Evolutionary conservation across 768 basidiomycete genomes (phyloP).

Genomic region (Kwoniella bestiolae): DNA sequence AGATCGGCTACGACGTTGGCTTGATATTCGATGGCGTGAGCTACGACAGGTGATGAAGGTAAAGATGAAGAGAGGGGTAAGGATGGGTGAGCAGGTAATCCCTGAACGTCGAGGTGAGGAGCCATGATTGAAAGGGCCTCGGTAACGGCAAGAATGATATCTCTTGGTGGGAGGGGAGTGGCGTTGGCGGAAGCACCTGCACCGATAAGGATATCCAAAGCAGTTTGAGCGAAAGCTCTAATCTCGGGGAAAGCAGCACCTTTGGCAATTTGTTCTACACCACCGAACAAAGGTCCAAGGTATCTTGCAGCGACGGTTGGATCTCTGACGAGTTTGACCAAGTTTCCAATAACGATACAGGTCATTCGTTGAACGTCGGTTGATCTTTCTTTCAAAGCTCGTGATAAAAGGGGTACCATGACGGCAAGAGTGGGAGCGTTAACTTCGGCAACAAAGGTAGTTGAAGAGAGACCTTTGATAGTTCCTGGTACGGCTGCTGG

Average conservation of each 20-base stretch:
- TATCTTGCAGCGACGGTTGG: constrained; percentile 86
- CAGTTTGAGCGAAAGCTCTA: constrained; percentile 86
- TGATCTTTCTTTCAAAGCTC: constrained; percentile 90
- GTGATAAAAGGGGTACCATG: constrained; percentile 84
- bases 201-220: constrained; percentile 76
- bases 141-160: constrained; percentile 68
- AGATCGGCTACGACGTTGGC: constrained; percentile 78
- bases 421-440: constrained; percentile 95
- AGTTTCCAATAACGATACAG: constrained; percentile 91
- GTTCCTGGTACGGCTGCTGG: constrained; percentile 83
- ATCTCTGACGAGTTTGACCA: constrained; percentile 95
- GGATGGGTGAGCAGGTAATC: constrained; percentile 59
- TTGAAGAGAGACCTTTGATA: constrained; percentile 91
- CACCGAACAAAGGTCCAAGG: constrained; percentile 81
- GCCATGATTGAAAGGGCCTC: constrained; percentile 66
- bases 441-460: constrained; percentile 96
- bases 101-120: constrained; percentile 65
- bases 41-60: constrained; percentile 64
- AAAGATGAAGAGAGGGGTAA: constrained; percentile 63
- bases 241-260: constrained; percentile 97
- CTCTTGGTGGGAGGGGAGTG: constrained; percentile 71
- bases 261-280: constrained; percentile 85
- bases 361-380: constrained; percentile 95
- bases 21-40: constrained; percentile 70
- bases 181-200: constrained; percentile 80